Evolutionary conservation across 306 rosid genomes (phyloP).

Genomic region (Clitoria ternatea): DNA sequence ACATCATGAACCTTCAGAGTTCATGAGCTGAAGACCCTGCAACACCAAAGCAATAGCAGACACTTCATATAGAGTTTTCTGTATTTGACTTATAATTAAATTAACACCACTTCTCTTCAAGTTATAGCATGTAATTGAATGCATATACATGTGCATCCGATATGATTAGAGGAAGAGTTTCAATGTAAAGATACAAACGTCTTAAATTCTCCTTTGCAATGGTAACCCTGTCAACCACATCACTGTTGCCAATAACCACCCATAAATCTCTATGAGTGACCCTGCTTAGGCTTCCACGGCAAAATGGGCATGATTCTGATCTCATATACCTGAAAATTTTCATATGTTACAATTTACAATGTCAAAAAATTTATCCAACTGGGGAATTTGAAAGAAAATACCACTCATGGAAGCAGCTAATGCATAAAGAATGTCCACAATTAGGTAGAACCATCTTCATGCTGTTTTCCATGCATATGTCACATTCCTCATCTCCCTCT

Average conservation of each 20-base stretch:
- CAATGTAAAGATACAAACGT: constrained; percentile 51
- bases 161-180: constrained; percentile 43
- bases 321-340: constrained; percentile 50
- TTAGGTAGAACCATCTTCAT: constrained; percentile 60
- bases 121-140: constrained; percentile 59
- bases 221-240: constrained; percentile 47
- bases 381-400: constrained; percentile 15
- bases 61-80: background rate
- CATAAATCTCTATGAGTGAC: constrained; percentile 57
- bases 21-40: too few relatives aligned
- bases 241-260: constrained; percentile 48
- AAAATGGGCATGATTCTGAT: constrained; percentile 80
- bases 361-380: background rate
- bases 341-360: background rate
- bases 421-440: constrained; percentile 79
- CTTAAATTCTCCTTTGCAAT: constrained; percentile 57
- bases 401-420: constrained; percentile 73
- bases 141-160: constrained; percentile 40
- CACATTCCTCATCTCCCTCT: constrained; percentile 67
- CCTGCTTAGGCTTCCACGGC: constrained; percentile 55
- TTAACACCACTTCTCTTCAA: background rate
- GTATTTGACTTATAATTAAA: too few relatives aligned
- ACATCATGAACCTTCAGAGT: too few relatives aligned
- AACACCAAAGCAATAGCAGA: background rate
- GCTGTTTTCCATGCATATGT: constrained; percentile 71